Conservation (phyloP, 169 alveolate species). For the Toxoplasma gondii region DNA sequence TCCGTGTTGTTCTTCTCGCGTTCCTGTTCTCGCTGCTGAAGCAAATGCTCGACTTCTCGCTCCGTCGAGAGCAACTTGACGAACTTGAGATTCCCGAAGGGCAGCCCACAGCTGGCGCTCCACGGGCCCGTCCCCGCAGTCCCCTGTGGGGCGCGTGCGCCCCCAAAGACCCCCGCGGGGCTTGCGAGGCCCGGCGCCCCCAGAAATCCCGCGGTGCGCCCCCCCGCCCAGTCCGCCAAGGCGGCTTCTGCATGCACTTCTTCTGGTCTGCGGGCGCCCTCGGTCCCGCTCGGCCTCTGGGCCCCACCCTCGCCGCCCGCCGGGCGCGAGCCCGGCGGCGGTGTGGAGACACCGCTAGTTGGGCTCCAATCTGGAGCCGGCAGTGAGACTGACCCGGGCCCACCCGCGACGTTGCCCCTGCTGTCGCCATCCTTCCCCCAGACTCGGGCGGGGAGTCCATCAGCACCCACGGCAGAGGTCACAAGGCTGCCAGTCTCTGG, state of each 20-base stretch:
- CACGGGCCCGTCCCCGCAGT: neutral
- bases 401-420: neutral
- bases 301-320: neutral
- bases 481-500: no score
- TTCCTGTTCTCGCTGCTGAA: neutral
- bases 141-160: neutral
- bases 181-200: neutral
- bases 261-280: neutral
- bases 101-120: neutral
- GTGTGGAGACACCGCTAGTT: neutral
- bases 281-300: neutral
- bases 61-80: neutral
- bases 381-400: neutral
- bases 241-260: neutral
- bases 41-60: neutral
- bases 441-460: no score
- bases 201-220: no score
- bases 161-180: neutral
- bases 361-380: neutral
- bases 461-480: no score
- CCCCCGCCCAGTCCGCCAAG: neutral
- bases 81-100: slow-evolving; percentile 23
- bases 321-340: neutral
- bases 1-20: neutral
- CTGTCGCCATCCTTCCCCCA: neutral